Base-by-base conservation (phyloP, 495 filamentous ascomycete species). In the Hapsidospora chrysogenum region DNA sequence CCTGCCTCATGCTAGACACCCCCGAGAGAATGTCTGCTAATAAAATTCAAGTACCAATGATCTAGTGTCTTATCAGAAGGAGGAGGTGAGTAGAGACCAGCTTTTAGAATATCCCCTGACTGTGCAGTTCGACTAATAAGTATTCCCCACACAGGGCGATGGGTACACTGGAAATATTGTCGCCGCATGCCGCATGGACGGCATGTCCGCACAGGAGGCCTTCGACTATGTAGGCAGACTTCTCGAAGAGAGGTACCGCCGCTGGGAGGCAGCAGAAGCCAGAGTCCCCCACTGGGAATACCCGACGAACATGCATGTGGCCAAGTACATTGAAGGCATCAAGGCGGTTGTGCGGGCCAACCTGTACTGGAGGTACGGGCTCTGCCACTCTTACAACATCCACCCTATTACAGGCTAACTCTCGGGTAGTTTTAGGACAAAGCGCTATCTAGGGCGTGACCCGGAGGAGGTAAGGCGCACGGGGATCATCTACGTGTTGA, bases 391-490 rank as follows among this genome's bases (percentile, higher is more conserved):
- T 31, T 21, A 9, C 4, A 11, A 18, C 9, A 11, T 20, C 31
- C 1, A 13, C 29, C 15, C 17, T 18, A 18, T 11, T 32, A 2
- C 8, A 18, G 14, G 23, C 31, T 20, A 13, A 33, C n/a, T n/a
- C 16, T 10, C 4, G 18, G 2, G 4, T 9, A 33, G 31, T 21
- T 33, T 33, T 7, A 33, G 23, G 9, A 21, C 31, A 4, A 21
- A 33, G 47, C 57, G 38, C 45, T 64, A 42, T 47, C 57, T 41
- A 60, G 60, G 17, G 60, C 50, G 17, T 44, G 47, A 4, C 33
- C 61, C 44, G 44, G 64, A 38, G 41, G 58, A 41, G 49, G 60
- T 47, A n/a, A n/a, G n/a, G n/a, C n/a, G n/a, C n/a, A n/a, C n/a
- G n/a, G n/a, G n/a, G n/a, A n/a, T n/a, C n/a, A n/a, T n/a, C n/a